These are phyloP conservation scores for Alisma plantagoaquatica DNA, from an alignment of 106 monocot genomes.

Conservation along the genomic window DNA sequence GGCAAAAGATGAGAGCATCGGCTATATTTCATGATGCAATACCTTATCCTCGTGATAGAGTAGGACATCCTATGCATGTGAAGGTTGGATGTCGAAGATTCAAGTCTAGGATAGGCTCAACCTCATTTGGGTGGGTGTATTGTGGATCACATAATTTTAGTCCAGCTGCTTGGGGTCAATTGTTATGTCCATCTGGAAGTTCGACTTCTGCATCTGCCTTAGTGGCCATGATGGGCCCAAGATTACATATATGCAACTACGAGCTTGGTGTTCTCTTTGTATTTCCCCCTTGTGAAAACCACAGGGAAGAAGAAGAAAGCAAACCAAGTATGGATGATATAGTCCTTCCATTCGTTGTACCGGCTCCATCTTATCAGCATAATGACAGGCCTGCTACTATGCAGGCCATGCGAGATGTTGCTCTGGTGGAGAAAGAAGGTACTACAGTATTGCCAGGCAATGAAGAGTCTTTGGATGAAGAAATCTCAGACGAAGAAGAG, in stretches of 20 bases:
- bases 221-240: conserved; percentile 3
- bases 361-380: conserved; percentile 55
- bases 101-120: conserved; percentile 18
- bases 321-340: conserved; percentile 39
- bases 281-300: conserved; percentile 19
- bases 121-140: conserved; percentile 80
- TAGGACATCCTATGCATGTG: conserved; percentile 88
- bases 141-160: conserved; percentile 94
- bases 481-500: conserved; percentile 29
- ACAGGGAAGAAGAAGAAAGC: neutral
- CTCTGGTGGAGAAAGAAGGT: conserved; percentile 14
- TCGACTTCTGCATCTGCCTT: neutral
- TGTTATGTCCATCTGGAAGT: conserved; percentile 17
- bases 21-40: conserved; percentile 65
- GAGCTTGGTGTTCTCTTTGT: conserved; percentile 74
- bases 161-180: conserved; percentile 81
- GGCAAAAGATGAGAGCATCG: conserved; percentile 51
- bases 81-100: conserved; percentile 74
- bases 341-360: conserved; percentile 56
- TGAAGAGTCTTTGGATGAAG: conserved; percentile 30
- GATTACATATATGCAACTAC: conserved; percentile 74
- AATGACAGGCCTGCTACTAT: conserved; percentile 62
- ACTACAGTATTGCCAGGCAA: neutral
- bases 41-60: conserved; percentile 56
- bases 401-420: conserved; percentile 58